Conservation (phyloP, 345 rosid species). For the Aquilaria yunnanensis region DNA sequence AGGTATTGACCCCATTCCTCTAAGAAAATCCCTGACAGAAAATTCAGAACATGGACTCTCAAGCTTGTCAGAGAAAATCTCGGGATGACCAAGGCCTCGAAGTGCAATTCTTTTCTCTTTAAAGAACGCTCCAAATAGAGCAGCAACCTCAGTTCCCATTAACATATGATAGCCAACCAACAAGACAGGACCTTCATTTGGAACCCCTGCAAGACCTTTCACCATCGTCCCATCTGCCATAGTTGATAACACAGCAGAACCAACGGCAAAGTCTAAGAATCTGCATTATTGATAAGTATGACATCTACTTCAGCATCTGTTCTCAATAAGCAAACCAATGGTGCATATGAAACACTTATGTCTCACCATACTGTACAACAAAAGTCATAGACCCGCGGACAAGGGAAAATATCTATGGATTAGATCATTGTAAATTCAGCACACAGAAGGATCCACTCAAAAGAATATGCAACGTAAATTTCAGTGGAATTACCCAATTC, state of each 20-base stretch:
- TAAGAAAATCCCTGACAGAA: slow-evolving; percentile 36
- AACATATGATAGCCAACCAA: slow-evolving; percentile 73
- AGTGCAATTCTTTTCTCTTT: slow-evolving; percentile 46
- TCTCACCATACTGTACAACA: no score
- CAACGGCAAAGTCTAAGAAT: slow-evolving; percentile 23
- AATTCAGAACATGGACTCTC: slow-evolving; percentile 22
- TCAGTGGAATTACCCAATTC: slow-evolving; percentile 32
- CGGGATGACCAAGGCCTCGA: slow-evolving; percentile 60
- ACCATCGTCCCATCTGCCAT: slow-evolving; percentile 57
- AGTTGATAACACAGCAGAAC: slow-evolving; percentile 58
- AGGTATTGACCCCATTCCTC: slow-evolving; percentile 62
- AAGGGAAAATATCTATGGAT: neutral
- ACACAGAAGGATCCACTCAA: neutral
- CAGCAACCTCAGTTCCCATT: slow-evolving; percentile 51
- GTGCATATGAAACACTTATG: no score
- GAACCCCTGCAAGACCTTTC: slow-evolving; percentile 69
- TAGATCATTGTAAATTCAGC: no score
- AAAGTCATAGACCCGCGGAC: no score
- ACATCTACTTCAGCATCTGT: slow-evolving; percentile 6
- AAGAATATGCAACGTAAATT: neutral
- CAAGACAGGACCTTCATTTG: slow-evolving; percentile 66
- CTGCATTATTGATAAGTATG: slow-evolving; percentile 24
- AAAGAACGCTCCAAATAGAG: slow-evolving; percentile 46
- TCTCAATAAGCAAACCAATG: neutral
- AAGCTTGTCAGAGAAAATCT: slow-evolving; percentile 20